Base-by-base conservation (phyloP, 495 filamentous ascomycete species). In the Aspergillus egyptiacus region DNA sequence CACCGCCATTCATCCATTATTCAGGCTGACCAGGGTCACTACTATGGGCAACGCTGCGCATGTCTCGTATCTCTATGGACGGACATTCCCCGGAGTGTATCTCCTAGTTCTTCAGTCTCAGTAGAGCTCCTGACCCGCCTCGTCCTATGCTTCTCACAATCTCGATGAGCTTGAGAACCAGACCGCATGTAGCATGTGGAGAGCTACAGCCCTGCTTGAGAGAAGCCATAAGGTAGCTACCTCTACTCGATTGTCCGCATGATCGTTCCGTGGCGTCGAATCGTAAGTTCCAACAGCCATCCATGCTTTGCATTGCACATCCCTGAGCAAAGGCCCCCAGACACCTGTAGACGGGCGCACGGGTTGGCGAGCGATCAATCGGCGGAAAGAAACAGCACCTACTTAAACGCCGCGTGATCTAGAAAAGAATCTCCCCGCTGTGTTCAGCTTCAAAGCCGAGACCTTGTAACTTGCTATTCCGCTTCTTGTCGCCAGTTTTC, bases 361-460 rank as follows among this genome's bases (percentile, higher is more conserved):
- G 22, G 23, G 37, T 39, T 23, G 18, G 41, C 28, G 9, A 31
- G 28, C 28, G 18, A 34, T 47, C 22, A 19, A 36, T 37, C 24
- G 35, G 50, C 32, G 32, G 23, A 42, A 41, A 35, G 11, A 37
- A 32, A 48, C 20, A 44, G 39, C 28, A 31, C 20, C 40, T 34
- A 46, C 36, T 28, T 32, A 6, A 25, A 17, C 6, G 39, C 33
- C 14, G 13, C 31, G 17, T 39, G 15, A 22, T 46, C 40, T 75
- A 89, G 25, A 90, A 76, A 15, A 91, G 61, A 14, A 83, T 77
- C 63, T 91, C 87, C 6, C 86, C 87, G 30, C 77, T 70, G 58
- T 84, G 85, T 66, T 96, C 91, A 17, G 85, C 86, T 69, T 95
- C 91, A 58, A 96, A 96, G 1, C 91, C 91, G 25, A 90, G 69